Base-by-base conservation (phyloP, 2,329 filamentous ascomycete genomes). In the Aspergillus latus region DNA sequence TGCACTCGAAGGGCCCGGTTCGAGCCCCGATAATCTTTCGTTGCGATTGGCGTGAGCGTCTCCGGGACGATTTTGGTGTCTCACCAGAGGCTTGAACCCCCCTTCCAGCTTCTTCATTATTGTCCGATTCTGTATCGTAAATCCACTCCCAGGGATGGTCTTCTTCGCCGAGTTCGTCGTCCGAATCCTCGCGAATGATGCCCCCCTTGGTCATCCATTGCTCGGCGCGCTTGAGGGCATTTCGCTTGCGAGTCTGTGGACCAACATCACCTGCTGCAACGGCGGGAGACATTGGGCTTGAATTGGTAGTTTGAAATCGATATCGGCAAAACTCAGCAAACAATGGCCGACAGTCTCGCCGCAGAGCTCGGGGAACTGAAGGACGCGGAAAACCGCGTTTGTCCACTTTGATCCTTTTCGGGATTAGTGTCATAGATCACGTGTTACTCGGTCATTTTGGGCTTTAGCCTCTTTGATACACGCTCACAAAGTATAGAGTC, bases 81-180 rank as follows among this genome's bases (percentile, higher is more conserved):
- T 64, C 59, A 47, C 62, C 59, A 21, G 59, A 56, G 10, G 57
- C 56, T 26, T 64, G 63, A 32, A 59, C 53, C 15, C 45, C 3
- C 49, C 56, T 59, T 1, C 62, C 47, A 44, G 37, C 61, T 49
- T 29, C 65, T 49, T 46, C 72, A 29, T 21, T 55, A 43, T 62
- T 53, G 51, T 68, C 63, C 26, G 59, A 21, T 54, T 70, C 62
- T 21, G 57, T 36, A 51, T 70, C 80, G 72, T 93, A 92, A 45
- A 93, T 82, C 88, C 89, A 93, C 75, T 90, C 83, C 90, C 90
- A 94, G 0, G 87, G 84, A 45, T 82, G 76, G 65, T 91, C 88
- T 49, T 89, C 86, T 36, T 82, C 79, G 29, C 86, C 88, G 26
- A 95, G 83, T 72, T 96, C 93, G 72, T 96, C 92, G 71, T 96